Conservation (phyloP, 1,284 basidiomycete species). For the Rhodotorula mucilaginosa region DNA sequence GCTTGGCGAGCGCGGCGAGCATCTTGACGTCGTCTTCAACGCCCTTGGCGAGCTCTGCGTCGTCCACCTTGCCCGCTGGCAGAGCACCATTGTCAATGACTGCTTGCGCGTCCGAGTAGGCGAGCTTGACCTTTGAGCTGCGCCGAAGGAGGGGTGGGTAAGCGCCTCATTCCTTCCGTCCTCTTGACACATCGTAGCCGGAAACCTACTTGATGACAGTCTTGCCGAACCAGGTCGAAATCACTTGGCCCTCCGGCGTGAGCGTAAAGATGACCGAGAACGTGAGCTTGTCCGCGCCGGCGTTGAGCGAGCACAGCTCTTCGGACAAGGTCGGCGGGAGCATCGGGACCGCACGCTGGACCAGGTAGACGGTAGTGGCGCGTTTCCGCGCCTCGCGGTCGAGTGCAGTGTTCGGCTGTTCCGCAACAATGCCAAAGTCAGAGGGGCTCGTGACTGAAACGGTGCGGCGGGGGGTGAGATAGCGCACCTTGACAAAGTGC, state of each 20-base stretch:
- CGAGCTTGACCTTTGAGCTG: constrained; percentile 80
- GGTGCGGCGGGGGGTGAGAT: too few species aligned
- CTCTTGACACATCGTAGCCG: background rate
- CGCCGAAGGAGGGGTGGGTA: background rate
- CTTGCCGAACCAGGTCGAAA: constrained; percentile 88
- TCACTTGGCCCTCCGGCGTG: constrained; percentile 73
- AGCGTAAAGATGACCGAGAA: constrained; percentile 87
- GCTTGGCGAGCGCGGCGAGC: constrained; percentile 66
- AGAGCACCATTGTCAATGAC: constrained; percentile 74
- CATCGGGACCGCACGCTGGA: constrained; percentile 95
- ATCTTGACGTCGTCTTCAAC: constrained; percentile 74
- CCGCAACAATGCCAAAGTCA: constrained; percentile 45
- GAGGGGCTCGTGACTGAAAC: background rate
- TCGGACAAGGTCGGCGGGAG: constrained; percentile 86
- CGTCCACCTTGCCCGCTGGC: constrained; percentile 55
- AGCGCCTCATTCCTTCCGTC: background rate
- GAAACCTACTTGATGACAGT: constrained; percentile 76
- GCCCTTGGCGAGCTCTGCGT: constrained; percentile 54
- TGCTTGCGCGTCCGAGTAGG: constrained; percentile 75
- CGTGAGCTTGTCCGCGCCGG: constrained; percentile 80
- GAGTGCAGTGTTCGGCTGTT: constrained; percentile 86
- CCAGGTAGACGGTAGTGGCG: constrained; percentile 86
- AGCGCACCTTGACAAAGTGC: constrained; percentile 67
- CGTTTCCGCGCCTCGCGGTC: constrained; percentile 97
- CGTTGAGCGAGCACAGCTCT: constrained; percentile 85